A percentile compares a stretch with the other conserved stretches of the same genome.
These are phyloP conservation scores for Tricholoma hemisulphureum DNA, from an alignment of 768 basidiomycete species.

Conservation along the genomic window DNA sequence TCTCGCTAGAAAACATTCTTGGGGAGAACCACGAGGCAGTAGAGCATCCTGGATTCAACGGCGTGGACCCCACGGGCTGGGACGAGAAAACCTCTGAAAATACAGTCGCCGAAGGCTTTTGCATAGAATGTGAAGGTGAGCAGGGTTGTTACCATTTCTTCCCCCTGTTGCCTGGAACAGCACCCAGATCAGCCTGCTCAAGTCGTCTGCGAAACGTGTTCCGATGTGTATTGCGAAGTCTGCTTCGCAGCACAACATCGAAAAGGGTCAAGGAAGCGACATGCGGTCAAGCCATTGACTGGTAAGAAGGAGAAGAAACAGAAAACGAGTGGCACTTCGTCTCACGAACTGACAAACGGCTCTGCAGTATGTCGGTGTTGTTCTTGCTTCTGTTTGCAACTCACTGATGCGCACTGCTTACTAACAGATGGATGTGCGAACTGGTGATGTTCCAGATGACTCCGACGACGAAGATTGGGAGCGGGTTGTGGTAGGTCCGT, in stretches of 20 bases:
- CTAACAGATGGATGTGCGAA: constrained; percentile 48
- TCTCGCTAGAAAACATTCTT: constrained; percentile 73
- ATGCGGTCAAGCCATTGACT: constrained; percentile 50
- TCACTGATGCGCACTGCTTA: not conserved
- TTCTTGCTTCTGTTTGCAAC: not conserved
- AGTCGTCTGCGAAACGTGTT: constrained; percentile 68
- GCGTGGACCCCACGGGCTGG: constrained; percentile 51
- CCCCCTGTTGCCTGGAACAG: not conserved
- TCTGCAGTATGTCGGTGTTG: constrained; percentile 31
- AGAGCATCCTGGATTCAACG: constrained; percentile 51
- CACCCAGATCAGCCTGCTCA: constrained; percentile 78
- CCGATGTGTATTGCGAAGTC: constrained; percentile 77
- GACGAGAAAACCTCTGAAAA: constrained; percentile 59
- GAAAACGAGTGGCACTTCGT: constrained; percentile 16
- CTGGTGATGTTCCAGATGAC: constrained; percentile 33
- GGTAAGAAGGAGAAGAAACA: constrained; percentile 25
- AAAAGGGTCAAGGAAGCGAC: constrained; percentile 73
- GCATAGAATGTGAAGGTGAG: constrained; percentile 85
- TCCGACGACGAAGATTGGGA: constrained; percentile 47
- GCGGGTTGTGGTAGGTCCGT: constrained; percentile 31
- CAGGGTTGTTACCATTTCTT: not conserved
- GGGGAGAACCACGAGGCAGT: constrained; percentile 59
- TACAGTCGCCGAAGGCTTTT: constrained; percentile 60
- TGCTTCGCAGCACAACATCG: constrained; percentile 84
- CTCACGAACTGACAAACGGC: constrained; percentile 17